These are phyloP conservation scores for Termitomyces sp. DNA, from an alignment of 768 basidiomycete genomes.

Conservation along the genomic window DNA sequence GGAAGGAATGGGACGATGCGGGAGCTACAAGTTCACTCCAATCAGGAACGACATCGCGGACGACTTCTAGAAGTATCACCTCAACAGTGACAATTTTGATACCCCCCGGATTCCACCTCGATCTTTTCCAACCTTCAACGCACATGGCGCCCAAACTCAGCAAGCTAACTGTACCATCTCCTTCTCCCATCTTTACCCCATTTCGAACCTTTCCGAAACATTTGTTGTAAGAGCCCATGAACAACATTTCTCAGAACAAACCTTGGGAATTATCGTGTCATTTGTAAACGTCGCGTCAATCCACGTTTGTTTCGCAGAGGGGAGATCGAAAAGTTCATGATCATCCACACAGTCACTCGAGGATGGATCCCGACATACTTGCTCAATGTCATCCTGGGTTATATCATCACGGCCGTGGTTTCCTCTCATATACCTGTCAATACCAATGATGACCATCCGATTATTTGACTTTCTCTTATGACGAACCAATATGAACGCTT, in stretches of 20 bases:
- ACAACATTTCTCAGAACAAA: conserved; percentile 15
- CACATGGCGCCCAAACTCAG: conserved; percentile 95
- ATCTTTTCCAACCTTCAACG: conserved; percentile 88
- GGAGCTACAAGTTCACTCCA: conserved; percentile 44
- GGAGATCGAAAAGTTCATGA: conserved; percentile 48
- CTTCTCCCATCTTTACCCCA: conserved; percentile 92
- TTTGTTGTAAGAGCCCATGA: background rate
- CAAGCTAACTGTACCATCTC: conserved; percentile 90
- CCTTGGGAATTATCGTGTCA: conserved; percentile 56
- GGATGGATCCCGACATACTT: conserved; percentile 42
- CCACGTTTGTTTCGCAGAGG: conserved; percentile 60
- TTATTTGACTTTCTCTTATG: background rate
- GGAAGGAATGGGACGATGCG: conserved; percentile 68
- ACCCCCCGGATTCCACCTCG: conserved; percentile 89
- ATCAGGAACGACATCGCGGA: background rate
- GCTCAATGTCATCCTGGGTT: conserved; percentile 37
- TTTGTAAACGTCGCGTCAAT: conserved; percentile 85
- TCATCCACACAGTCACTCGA: conserved; percentile 38
- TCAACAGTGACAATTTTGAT: conserved; percentile 86
- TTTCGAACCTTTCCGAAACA: conserved; percentile 51
- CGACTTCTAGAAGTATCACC: conserved; percentile 54
- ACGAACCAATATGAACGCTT: conserved; percentile 83
- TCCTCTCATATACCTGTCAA: conserved; percentile 65
- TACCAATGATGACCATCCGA: background rate
- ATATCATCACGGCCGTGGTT: conserved; percentile 65